Evolutionary conservation across 805 yeast genomes (phyloP), one percentile per base, ranked within the genome.

Genomic region (Isabelozyma gotoi): DNA sequence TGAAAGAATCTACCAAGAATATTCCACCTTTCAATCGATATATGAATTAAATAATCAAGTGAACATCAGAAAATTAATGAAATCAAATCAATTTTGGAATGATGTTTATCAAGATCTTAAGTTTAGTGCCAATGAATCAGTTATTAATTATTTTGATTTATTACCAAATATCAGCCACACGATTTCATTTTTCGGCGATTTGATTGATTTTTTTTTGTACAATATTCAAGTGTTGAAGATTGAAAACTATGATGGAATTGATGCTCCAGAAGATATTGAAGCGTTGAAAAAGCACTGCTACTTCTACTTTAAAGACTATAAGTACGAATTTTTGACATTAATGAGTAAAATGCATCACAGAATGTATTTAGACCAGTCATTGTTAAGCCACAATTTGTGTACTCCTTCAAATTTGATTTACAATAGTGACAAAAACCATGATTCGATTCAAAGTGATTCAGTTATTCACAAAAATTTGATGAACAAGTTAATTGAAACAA

Each of bases 101-200:
- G 44, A 54, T 38, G 56, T 62, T n/a, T 62, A 62, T 44, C 66
- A 62, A 40, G 67, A 63, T 41, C 34, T 63, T 24, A 61, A 58
- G 40, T 48, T 48, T 29, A 56, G 52, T 19, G 45, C 54, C 7
- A 49, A 47, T 49, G 51, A 48, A 33, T 24, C 29, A 8, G 42
- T 19, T 5, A 33, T 47, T 16, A 46, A 54, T 32, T 55, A 48
- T 33, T 55, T 54, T 36, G 55, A 56, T 4, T 41, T 50, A 19
- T 38, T 58, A 41, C 63, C 63, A 2, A 43, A 48, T 17, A 47
- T 56, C 36, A 35, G 37, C 20, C 55, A 55, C 36, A 45, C 55
- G 15, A 37, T 49, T 16, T 38, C 43, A 7, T 56, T 60, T 33
- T 59, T 56, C 39, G 39, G 46, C 16, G 65, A 63, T 8, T 21